phyloP scores from a whole-genome alignment of 257 asterid genomes.

The Penstemon newberryi region DNA sequence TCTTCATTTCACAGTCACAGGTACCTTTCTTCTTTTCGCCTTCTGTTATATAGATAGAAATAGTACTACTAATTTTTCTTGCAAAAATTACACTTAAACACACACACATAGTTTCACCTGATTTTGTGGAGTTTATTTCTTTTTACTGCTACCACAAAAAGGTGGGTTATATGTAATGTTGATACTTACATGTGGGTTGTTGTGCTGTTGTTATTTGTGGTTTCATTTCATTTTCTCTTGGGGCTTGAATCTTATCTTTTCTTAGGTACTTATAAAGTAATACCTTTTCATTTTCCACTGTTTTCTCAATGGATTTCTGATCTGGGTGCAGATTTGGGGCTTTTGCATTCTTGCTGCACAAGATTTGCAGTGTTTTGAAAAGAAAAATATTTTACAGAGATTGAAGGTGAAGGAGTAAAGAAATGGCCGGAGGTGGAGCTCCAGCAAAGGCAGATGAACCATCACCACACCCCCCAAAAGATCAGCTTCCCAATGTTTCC shows the following conservation, averaged over 20 bases:
- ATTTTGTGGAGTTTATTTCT: conserved; percentile 10
- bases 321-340: conserved; percentile 28
- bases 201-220: background rate
- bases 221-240: background rate
- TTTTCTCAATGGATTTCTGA: background rate
- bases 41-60: conserved; percentile 19
- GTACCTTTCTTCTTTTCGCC: conserved; percentile 15
- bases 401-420: conserved; percentile 30
- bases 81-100: conserved; percentile 27
- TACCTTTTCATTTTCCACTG: background rate
- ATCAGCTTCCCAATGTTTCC: conserved; percentile 81
- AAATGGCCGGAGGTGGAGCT: conserved; percentile 50
- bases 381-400: conserved; percentile 22
- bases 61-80: conserved; percentile 18
- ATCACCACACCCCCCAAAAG: conserved; percentile 72
- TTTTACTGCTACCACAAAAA: conserved; percentile 10
- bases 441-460: conserved; percentile 66
- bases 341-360: conserved; percentile 19
- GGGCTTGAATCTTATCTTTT: background rate
- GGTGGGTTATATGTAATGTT: conserved; percentile 19
- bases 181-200: background rate
- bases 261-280: background rate
- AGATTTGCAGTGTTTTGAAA: background rate
- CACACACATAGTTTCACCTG: conserved; percentile 9
- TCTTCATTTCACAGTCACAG: conserved; percentile 10